phyloP scores from a whole-genome alignment of 129 eudicot genomes.

The Lactuca sativa region DNA sequence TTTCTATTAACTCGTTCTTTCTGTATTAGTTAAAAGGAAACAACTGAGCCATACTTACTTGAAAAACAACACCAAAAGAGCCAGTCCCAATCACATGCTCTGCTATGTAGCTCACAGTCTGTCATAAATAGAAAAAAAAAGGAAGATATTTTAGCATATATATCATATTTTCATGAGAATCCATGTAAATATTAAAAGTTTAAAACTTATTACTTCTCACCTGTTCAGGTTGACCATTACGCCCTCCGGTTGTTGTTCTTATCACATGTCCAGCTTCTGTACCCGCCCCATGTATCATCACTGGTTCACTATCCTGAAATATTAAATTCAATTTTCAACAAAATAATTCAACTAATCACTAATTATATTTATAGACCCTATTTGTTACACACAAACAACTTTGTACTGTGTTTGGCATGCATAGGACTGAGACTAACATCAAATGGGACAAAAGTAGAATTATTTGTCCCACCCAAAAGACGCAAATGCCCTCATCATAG shows the following conservation, averaged over 20 bases:
- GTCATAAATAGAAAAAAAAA: constrained; percentile 29
- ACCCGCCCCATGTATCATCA: constrained; percentile 77
- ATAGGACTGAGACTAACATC: too few species aligned
- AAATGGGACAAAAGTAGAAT: too few species aligned
- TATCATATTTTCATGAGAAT: constrained; percentile 5
- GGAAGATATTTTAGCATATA: not conserved
- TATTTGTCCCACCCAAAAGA: not conserved
- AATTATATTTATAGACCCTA: too few species aligned
- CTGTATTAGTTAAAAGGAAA: too few species aligned
- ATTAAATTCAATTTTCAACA: not conserved
- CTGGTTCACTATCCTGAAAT: constrained; percentile 93
- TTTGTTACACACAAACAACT: too few species aligned
- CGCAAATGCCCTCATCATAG: not conserved
- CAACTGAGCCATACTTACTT: constrained; percentile 49
- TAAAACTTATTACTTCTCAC: constrained; percentile 34
- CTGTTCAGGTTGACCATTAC: constrained; percentile 93
- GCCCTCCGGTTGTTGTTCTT: constrained; percentile 86
- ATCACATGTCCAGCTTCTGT: constrained; percentile 95
- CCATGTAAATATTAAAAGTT: not conserved
- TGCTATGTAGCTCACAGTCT: constrained; percentile 91
- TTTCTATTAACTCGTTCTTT: too few species aligned
- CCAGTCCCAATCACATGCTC: constrained; percentile 99
- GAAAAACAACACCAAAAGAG: constrained; percentile 94
- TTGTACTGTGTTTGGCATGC: too few species aligned
- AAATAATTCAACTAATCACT: not conserved